These are phyloP conservation scores for Fusarium albidum DNA, from an alignment of 2,329 filamentous ascomycete species.

Conservation along the genomic window DNA sequence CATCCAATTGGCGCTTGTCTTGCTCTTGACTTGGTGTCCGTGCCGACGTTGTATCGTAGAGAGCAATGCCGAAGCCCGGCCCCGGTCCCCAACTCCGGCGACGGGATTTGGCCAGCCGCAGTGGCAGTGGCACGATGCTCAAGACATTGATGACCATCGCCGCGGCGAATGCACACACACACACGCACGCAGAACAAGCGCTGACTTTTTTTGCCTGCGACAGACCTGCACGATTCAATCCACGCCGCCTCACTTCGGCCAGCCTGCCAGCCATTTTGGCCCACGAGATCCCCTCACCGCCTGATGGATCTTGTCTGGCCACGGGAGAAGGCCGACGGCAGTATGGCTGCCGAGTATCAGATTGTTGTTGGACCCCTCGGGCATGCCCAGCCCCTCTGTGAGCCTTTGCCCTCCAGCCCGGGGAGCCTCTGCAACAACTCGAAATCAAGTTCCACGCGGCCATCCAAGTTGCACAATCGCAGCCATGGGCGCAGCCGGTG, in stretches of 20 bases:
- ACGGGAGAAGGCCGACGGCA: slow-evolving; percentile 25
- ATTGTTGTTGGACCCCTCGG: slow-evolving; percentile 18
- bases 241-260: neutral
- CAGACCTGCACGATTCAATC: slow-evolving; percentile 22
- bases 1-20: slow-evolving; percentile 1
- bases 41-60: slow-evolving; percentile 8
- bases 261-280: slow-evolving; percentile 1
- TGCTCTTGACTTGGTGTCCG: neutral
- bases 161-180: no score
- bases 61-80: slow-evolving; percentile 19
- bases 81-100: slow-evolving; percentile 13
- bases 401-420: slow-evolving; percentile 3
- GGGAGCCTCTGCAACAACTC: neutral
- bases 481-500: slow-evolving; percentile 1
- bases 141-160: slow-evolving; percentile 8
- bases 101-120: slow-evolving; percentile 11
- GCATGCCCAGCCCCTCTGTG: neutral
- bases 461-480: slow-evolving; percentile 11
- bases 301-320: slow-evolving; percentile 30
- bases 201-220: neutral
- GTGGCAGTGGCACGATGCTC: slow-evolving; percentile 27
- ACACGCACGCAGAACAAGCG: neutral
- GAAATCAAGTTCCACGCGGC: slow-evolving; percentile 11
- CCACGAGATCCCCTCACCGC: slow-evolving; percentile 27
- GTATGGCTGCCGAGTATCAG: slow-evolving; percentile 11